Evolutionary conservation across 805 yeast species (phyloP).

Genomic region (Yamadazyma akitaensis): DNA sequence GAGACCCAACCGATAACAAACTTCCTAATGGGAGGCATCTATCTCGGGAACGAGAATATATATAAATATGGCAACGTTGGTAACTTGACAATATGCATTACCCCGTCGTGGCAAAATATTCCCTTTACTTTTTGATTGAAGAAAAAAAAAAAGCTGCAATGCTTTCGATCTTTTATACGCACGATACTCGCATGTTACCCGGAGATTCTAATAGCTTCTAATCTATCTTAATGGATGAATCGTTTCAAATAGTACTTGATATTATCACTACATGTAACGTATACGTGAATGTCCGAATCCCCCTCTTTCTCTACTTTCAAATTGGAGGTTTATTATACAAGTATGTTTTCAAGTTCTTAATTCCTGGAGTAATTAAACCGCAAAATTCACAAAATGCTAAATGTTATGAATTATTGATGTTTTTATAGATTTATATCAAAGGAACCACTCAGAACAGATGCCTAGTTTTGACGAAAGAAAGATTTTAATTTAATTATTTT

Average conservation of each 20-base stretch:
- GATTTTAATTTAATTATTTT: no score
- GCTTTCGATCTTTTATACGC: conserved; percentile 6
- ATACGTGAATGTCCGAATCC: no score
- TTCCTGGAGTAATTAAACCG: background rate
- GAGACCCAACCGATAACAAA: conserved; percentile 50
- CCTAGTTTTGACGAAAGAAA: no score
- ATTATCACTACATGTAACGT: no score
- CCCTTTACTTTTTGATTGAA: conserved; percentile 61
- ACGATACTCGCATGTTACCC: conserved; percentile 3
- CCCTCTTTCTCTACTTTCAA: no score
- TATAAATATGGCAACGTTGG: conserved; percentile 58
- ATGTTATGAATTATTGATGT: no score
- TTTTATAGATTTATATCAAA: no score
- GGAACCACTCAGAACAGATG: background rate
- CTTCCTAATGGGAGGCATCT: conserved; percentile 56
- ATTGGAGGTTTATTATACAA: no score
- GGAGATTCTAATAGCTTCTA: background rate
- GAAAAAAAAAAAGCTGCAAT: conserved; percentile 16
- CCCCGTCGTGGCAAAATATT: conserved; percentile 66
- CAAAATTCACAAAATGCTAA: background rate
- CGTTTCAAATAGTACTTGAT: no score
- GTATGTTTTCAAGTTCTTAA: no score
- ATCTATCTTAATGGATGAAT: background rate
- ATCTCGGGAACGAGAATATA: conserved; percentile 49
- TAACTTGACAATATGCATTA: conserved; percentile 58